Evolutionary conservation across 2,329 filamentous ascomycete species (phyloP).

Genomic region (Arthrocladium fulminans): DNA sequence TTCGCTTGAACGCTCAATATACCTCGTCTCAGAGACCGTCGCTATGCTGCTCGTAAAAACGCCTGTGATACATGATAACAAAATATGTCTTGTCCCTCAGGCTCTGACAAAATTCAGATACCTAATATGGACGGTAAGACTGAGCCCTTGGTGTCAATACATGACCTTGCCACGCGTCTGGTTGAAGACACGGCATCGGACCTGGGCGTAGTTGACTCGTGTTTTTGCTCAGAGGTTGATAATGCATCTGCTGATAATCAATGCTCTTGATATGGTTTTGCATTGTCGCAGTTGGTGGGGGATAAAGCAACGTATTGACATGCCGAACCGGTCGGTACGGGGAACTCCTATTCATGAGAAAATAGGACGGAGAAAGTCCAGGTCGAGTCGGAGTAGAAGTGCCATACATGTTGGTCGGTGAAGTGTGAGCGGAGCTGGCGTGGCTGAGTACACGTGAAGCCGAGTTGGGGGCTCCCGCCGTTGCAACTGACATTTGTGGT

Average conservation of each 20-base stretch:
- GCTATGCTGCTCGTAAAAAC: constrained; percentile 17
- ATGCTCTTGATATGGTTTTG: constrained; percentile 61
- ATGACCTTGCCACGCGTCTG: constrained; percentile 30
- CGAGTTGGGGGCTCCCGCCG: not conserved
- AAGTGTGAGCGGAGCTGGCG: constrained; percentile 48
- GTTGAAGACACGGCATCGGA: constrained; percentile 51
- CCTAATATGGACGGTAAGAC: constrained; percentile 13
- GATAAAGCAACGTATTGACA: constrained; percentile 84
- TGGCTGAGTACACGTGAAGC: constrained; percentile 23
- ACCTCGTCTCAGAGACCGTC: not conserved
- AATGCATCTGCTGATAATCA: constrained; percentile 67
- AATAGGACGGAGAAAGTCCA: constrained; percentile 76
- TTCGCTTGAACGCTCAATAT: constrained; percentile 9
- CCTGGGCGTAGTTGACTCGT: constrained; percentile 58
- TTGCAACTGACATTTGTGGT: not conserved
- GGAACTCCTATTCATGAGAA: constrained; percentile 78
- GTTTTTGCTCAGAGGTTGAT: constrained; percentile 65
- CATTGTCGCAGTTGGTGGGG: constrained; percentile 70
- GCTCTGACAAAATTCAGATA: constrained; percentile 4
- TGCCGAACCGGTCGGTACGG: constrained; percentile 86
- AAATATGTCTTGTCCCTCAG: not conserved
- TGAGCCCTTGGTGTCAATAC: constrained; percentile 19
- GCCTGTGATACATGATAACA: not conserved
- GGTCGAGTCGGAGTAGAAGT: constrained; percentile 50
- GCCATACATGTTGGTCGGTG: constrained; percentile 60